phyloP scores from a whole-genome alignment of 257 asterid genomes.

The Echium plantagineum region DNA sequence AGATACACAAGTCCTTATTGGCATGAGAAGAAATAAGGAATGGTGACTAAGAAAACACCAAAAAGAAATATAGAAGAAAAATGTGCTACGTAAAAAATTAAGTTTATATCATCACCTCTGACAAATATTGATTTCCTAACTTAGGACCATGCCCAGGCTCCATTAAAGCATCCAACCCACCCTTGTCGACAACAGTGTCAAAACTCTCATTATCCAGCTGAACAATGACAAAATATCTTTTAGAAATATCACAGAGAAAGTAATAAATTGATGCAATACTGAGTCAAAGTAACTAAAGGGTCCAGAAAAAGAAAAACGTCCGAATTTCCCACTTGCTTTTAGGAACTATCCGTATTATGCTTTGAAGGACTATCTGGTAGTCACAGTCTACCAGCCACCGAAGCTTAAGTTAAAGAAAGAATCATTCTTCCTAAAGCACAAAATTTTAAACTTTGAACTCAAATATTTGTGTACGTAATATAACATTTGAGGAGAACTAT shows the following conservation, averaged over 20 bases:
- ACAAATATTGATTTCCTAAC: slow-evolving; percentile 60
- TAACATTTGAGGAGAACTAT: no score
- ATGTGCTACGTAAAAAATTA: slow-evolving; percentile 3
- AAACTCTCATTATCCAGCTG: slow-evolving; percentile 63
- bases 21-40: slow-evolving; percentile 12
- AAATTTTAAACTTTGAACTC: no score
- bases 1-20: slow-evolving; percentile 7
- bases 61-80: background rate
- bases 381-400: no score
- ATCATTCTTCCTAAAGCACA: no score
- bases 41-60: background rate
- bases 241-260: background rate
- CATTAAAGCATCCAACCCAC: slow-evolving; percentile 99
- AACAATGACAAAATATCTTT: slow-evolving; percentile 1
- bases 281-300: background rate
- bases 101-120: slow-evolving; percentile 49
- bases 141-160: slow-evolving; percentile 78
- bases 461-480: no score
- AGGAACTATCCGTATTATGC: no score
- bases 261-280: background rate
- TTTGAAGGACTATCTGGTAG: no score
- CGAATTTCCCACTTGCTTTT: background rate
- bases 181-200: slow-evolving; percentile 71
- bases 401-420: no score
- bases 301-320: background rate